Evolutionary conservation across 495 filamentous ascomycete genomes (phyloP), one percentile per base, ranked within the genome.

Genomic region (Rhizodiscina lignyota): DNA sequence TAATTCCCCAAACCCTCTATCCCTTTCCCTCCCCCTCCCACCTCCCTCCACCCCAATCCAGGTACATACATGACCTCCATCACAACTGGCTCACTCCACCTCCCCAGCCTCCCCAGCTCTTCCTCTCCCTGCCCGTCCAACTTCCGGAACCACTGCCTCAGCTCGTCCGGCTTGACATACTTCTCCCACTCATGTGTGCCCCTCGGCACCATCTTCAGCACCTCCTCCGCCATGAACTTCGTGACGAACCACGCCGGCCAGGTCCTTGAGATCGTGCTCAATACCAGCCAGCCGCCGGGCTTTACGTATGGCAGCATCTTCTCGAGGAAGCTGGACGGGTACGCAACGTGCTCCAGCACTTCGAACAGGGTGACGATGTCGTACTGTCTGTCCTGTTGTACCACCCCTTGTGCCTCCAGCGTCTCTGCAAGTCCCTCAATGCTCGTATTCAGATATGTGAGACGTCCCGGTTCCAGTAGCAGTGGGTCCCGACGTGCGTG

Each of bases 141-240:
- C 39, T 63, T 58, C 42, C 47, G 49, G 44, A 68, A 65, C 64
- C 69, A 83, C 2, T 41, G 63, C 43, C 72, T 59, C 51, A 97
- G 38, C 64, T 96, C 89, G 13, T 68, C 61, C 45, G 78, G 80
- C 49, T 93, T 91, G 18, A 97, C 72, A 53, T 96, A 97, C 54
- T 94, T 92, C 12, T 59, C 60, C 89, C 89, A 97, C 47, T 94
- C 84, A 53, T 97, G 89, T 35, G 89, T 94, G 0, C 89, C 89
- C 35, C 68, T 67, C 16, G 89, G 89, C 38, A 97, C 89, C 38
- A 96, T 76, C 15, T 81, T 61, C 31, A 93, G 53, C 3, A 94
- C 56, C 58, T 89, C 84, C 59, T 97, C 89, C 0, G 89, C 89
- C 35, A 94, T 65, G 18, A 96, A 51, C 47, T 94, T 94, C 15